Evolutionary conservation across 78 protist species (phyloP), one percentile per base, ranked within the genome.

Genomic region (Dictyostelium intermedium): DNA sequence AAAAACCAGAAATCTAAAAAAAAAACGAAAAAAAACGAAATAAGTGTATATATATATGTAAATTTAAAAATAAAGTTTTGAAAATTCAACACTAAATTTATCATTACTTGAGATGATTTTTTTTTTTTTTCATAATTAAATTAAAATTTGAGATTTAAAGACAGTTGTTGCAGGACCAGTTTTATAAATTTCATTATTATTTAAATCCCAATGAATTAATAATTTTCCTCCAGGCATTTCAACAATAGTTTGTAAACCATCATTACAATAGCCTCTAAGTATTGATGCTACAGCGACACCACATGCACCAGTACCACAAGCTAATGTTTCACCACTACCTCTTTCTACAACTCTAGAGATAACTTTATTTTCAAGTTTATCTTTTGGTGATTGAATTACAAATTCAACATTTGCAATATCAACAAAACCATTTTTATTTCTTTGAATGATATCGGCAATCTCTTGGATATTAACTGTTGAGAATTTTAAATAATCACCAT

Each of bases 291-390:
- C 85, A 10, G 91, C 95, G 2, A 87, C 97, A 69, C 95, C 97
- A 73, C 96, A 91, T 7, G 97, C 97, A 85, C 97, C 97, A 23
- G 95, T 92, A 37, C 97, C 97, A 77, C 97, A 95, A 13, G 97
- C 97, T n/a, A 83, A 53, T 9, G 97, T 95, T 39, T 91, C 96
- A 39, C 97, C 97, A n/a, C 96, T 60, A 0, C 97, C 97, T 23
- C 95, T 80, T 79, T 95, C 97, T 23, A 45, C 92, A 2, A 95
- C 95, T 47, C 95, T 85, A 2, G 84, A 84, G 50, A 27, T 32
- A 1, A 95, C 20, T 10, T 74, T 11, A 60, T 80, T 43, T 7
- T 30, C 23, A 14, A 23, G 34, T 39, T 76, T 76, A 20, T 35
- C 76, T 23, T 6, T 4, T 25, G 5, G 30, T 32, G 47, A 34